Base-by-base conservation (phyloP, 495 filamentous ascomycete species). In the Aspergillus carlsbadensis region DNA sequence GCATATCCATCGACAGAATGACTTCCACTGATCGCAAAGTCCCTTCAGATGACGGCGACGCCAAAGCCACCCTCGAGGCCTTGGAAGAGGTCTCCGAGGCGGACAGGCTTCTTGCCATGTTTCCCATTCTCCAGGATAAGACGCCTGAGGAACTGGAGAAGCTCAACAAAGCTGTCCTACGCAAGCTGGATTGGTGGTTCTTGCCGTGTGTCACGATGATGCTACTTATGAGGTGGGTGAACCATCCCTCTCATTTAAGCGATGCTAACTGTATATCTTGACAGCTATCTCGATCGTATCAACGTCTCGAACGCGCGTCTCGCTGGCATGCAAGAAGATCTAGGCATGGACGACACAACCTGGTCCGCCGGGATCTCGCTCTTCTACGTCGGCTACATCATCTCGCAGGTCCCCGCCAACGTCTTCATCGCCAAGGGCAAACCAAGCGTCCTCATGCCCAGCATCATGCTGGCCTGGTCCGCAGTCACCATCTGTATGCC, bases 351-450 rank as follows among this genome's bases (percentile, higher is more conserved):
- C 24, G 52, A 54, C 24, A 54, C 43, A 5, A 41, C 43, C 34
- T 54, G 50, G 44, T 60, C 51, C 21, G 52, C 43, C 3, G 57
- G 50, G 0, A 55, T 55, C 15, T 54, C 52, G 22, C 42, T 60
- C 1, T 60, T 54, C 29, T 60, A 60, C 24, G 57, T 54, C n/a
- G 57, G 57, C 0, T 60, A 60, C 24, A 51, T 60, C 45, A 60
- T 54, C 26, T 54, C 52, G 2, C 45, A 54, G 20, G 39, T 60
- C 13, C 57, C 57, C 5, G 57, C 52, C 13, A 60, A 60, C 24
- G 44, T 60, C 13, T 18, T 55, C 22, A 51, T 60, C 45, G 37
- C 50, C 1, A 60, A 51, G 31, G 50, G 51, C 1, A 54, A 54
- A 33, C 57, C 57, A 1, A 60, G 52, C 18, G 42, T 54, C 31